Evolutionary conservation across 2,329 filamentous ascomycete species (phyloP), one percentile per base, ranked within the genome.

Genomic region (Neodidymelliopsis sp.): DNA sequence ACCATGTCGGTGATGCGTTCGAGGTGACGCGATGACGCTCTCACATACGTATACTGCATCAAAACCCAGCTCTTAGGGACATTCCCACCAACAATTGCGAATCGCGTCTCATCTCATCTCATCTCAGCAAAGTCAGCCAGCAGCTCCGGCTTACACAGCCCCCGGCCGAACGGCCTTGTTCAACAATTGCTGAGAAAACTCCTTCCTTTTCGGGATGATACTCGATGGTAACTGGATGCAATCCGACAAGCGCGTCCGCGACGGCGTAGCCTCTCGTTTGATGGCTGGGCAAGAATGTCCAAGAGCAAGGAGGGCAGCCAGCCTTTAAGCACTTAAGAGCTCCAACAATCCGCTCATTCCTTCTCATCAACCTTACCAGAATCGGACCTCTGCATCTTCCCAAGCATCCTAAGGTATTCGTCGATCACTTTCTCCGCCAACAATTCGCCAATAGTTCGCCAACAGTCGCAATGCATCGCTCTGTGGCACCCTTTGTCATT

Each of bases 101-200:
- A n/a, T n/a, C n/a, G n/a, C n/a, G n/a, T n/a, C n/a, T n/a, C n/a
- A n/a, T n/a, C n/a, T n/a, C n/a, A n/a, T 13, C 12, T 6, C 18
- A 13, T n/a, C 24, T 35, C 16, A 41, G 35, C 40, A 19, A 29
- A 41, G 30, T 20, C 29, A 28, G 24, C 38, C 22, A 28, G n/a
- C 29, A 16, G 19, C 33, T 40, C 36, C 29, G n/a, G 19, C 33
- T 40, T 40, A 36, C 30, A 45, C 40, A 45, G 47, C 47, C 41
- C 18, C n/a, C 20, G 20, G 19, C 29, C 30, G 16, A 15, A 15
- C 30, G 35, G 24, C 16, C 30, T 36, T 24, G n/a, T 50, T 31
- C 35, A n/a, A 40, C 10, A 36, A 30, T 10, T 30, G 4, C 12
- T n/a, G 6, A 20, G 23, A 3, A 19, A 25, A 33, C 25, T 33